Percentiles rank a stretch among this genome's conserved stretches.
Evolutionary conservation across 306 rosid genomes (phyloP).

Genomic region (Fragaria nilgerrensis): DNA sequence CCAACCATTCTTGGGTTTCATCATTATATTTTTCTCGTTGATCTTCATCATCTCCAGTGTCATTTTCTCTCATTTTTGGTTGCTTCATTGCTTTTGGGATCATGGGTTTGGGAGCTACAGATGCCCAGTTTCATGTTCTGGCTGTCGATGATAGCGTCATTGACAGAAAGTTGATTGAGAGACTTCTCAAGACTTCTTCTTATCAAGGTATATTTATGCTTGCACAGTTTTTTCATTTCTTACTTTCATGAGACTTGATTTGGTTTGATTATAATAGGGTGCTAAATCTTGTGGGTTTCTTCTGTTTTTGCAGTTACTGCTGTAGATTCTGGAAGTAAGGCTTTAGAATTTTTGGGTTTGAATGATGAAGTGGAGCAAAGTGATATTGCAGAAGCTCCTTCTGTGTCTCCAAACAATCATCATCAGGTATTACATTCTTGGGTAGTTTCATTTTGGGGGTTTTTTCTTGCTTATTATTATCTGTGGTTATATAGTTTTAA

Average conservation of each 20-base stretch:
- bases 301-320: conserved; percentile 53
- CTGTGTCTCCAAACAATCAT: conserved; percentile 30
- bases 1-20: conserved; percentile 20
- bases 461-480: neutral
- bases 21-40: neutral
- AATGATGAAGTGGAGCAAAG: conserved; percentile 42
- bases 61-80: neutral
- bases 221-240: neutral
- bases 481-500: neutral
- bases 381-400: conserved; percentile 18
- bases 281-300: conserved; percentile 21
- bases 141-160: conserved; percentile 84
- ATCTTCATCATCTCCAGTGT: neutral
- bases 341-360: conserved; percentile 70
- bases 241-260: neutral
- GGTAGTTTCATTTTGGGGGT: neutral
- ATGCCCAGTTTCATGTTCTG: conserved; percentile 68
- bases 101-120: conserved; percentile 54
- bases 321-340: conserved; percentile 80
- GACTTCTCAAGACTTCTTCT: conserved; percentile 79
- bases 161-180: conserved; percentile 81
- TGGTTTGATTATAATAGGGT: neutral
- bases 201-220: conserved; percentile 50
- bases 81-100: conserved; percentile 1
- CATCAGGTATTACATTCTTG: conserved; percentile 35